Conservation (phyloP, 805 yeast species). For the Maudiozyma serrabonitensis region DNA sequence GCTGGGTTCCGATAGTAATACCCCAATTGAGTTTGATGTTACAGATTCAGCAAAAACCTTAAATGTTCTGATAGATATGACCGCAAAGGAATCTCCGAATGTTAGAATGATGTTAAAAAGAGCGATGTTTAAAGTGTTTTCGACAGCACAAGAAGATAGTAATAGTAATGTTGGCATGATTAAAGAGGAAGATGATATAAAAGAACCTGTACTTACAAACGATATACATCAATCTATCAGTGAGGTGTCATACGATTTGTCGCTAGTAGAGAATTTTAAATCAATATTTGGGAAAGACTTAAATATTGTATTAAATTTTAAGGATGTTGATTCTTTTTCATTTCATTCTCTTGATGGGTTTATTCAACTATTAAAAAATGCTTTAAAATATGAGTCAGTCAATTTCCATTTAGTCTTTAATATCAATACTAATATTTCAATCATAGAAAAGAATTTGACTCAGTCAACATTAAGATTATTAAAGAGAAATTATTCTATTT, state of each 20-base stretch:
- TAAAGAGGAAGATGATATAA: constrained; percentile 3
- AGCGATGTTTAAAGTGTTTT: constrained; percentile 26
- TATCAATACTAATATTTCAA: constrained; percentile 26
- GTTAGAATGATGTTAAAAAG: constrained; percentile 30
- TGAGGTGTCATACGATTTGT: constrained; percentile 25
- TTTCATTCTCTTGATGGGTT: constrained; percentile 22
- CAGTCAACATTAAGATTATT: constrained; percentile 25
- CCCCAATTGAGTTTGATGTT: constrained; percentile 30
- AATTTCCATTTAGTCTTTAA: constrained; percentile 24
- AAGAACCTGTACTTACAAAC: not conserved
- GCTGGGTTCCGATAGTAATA: constrained; percentile 36
- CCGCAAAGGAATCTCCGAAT: constrained; percentile 32
- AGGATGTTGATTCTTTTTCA: constrained; percentile 27
- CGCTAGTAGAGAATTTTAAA: constrained; percentile 26
- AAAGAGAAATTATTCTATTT: constrained; percentile 17
- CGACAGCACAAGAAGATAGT: constrained; percentile 12
- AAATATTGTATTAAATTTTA: constrained; percentile 25
- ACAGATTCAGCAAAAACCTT: constrained; percentile 6
- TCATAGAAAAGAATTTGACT: constrained; percentile 25
- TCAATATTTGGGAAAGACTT: constrained; percentile 18
- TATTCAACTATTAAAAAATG: constrained; percentile 20
- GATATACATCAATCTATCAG: not conserved
- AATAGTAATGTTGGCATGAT: constrained; percentile 1
- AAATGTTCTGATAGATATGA: constrained; percentile 27
- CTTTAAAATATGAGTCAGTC: constrained; percentile 20